These are phyloP conservation scores for Mortierella sp. DNA, from an alignment of 371 early-diverging fungal genomes.

Conservation along the genomic window DNA sequence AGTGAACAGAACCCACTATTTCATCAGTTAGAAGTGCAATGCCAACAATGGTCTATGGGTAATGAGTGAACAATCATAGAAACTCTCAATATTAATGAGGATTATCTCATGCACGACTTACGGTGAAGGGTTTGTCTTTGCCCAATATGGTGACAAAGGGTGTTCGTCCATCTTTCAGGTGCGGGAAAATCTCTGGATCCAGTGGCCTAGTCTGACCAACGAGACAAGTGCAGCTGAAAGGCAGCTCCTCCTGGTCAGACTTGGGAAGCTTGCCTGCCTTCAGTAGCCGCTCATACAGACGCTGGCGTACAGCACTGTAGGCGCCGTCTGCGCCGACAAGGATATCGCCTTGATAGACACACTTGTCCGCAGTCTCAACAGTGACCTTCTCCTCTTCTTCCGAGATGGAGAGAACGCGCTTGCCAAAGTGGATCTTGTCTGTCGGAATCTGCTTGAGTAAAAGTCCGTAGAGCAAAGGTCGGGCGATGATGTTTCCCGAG, in stretches of 20 bases:
- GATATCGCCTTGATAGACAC: not conserved
- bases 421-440: not conserved
- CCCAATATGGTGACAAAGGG: not conserved
- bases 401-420: not conserved
- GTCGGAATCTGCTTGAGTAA: not conserved
- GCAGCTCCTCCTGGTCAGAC: not conserved
- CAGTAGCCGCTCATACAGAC: not conserved
- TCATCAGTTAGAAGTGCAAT: too few species aligned
- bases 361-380: not conserved
- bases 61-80: too few species aligned
- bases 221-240: conserved; percentile 14
- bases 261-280: conserved; percentile 2
- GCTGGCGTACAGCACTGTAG: conserved; percentile 14
- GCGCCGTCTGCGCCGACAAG: conserved; percentile 26
- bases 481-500: not conserved
- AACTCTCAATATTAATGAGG: too few species aligned
- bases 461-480: not conserved
- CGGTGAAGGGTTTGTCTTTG: not conserved
- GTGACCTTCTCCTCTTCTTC: not conserved
- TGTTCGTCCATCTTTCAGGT: too few species aligned
- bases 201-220: conserved; percentile 16
- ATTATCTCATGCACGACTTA: too few species aligned
- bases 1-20: not conserved
- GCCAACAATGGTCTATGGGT: too few species aligned
- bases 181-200: not conserved